These are phyloP conservation scores for Aureobasidium mangrovei DNA, from an alignment of 2,329 filamentous ascomycete species.

Conservation along the genomic window DNA sequence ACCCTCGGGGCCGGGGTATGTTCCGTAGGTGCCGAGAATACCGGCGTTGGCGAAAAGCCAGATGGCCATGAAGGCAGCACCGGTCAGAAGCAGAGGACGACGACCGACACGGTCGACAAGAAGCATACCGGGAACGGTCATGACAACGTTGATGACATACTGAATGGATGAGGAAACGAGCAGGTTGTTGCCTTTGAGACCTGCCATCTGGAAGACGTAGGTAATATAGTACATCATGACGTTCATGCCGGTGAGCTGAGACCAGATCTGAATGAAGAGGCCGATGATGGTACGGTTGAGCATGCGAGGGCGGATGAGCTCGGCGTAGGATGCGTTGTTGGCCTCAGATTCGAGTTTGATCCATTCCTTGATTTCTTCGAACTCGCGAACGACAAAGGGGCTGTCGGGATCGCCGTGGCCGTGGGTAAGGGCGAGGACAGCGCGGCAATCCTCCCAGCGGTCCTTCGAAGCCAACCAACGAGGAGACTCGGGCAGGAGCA, in stretches of 20 bases:
- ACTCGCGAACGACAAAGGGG: slow-evolving; percentile 55
- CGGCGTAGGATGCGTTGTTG: slow-evolving; percentile 59
- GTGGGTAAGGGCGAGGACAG: slow-evolving; percentile 36
- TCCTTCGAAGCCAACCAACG: slow-evolving; percentile 39
- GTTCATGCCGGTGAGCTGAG: slow-evolving; percentile 68
- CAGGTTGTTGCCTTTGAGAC: slow-evolving; percentile 44
- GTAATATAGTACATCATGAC: slow-evolving; percentile 44
- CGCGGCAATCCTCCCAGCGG: slow-evolving; percentile 36
- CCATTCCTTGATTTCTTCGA: slow-evolving; percentile 62
- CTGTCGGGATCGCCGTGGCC: slow-evolving; percentile 29
- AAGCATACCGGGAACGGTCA: slow-evolving; percentile 58
- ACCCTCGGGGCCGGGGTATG: slow-evolving; percentile 28
- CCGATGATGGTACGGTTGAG: slow-evolving; percentile 64
- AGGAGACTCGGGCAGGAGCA: slow-evolving; percentile 40
- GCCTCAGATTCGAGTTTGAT: slow-evolving; percentile 64
- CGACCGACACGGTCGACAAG: slow-evolving; percentile 65
- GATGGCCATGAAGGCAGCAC: slow-evolving; percentile 54
- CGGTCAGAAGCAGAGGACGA: slow-evolving; percentile 56
- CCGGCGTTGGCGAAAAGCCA: slow-evolving; percentile 56
- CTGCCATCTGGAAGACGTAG: slow-evolving; percentile 65
- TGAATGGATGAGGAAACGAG: slow-evolving; percentile 61
- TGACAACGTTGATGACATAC: slow-evolving; percentile 70
- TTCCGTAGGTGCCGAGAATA: slow-evolving; percentile 52
- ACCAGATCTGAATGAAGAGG: slow-evolving; percentile 67
- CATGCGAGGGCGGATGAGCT: slow-evolving; percentile 66